Percentiles rank a stretch among this genome's conserved stretches.
Evolutionary conservation across 768 basidiomycete genomes (phyloP).

Genomic region (Termitomyces titanicus): DNA sequence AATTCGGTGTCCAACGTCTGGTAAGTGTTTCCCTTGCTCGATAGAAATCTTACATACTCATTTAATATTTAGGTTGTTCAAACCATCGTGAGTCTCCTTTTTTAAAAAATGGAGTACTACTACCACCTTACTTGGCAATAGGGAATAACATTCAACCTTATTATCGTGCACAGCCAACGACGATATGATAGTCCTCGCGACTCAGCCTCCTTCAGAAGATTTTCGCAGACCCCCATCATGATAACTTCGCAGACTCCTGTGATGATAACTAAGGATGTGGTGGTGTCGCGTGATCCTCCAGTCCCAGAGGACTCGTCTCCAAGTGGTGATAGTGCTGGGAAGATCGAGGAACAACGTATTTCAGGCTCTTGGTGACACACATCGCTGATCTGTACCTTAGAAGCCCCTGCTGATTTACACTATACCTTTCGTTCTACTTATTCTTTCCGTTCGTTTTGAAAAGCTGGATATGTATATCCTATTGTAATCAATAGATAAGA

Average conservation of each 20-base stretch:
- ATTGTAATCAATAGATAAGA: too few relatives aligned
- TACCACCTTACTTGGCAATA: not conserved
- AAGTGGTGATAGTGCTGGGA: not conserved
- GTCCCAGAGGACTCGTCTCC: not conserved
- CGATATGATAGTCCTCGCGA: not conserved
- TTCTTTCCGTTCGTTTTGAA: too few relatives aligned
- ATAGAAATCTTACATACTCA: not conserved
- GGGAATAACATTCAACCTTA: conserved; percentile 13
- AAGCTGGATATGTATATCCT: too few relatives aligned
- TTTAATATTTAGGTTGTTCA: conserved; percentile 5
- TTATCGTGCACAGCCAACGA: conserved; percentile 6
- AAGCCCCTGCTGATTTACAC: not conserved
- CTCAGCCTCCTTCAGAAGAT: not conserved
- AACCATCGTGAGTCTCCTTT: conserved; percentile 6
- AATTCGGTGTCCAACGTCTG: conserved; percentile 12
- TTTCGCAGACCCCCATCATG: conserved; percentile 2
- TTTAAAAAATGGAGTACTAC: too few relatives aligned
- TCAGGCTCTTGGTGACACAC: not conserved
- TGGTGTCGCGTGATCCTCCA: conserved; percentile 5
- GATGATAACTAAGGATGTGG: conserved; percentile 12
- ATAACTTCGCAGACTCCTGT: conserved; percentile 5
- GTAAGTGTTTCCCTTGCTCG: conserved; percentile 3
- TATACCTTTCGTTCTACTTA: not conserved
- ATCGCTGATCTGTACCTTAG: not conserved
- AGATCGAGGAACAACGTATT: not conserved